Base-by-base conservation (phyloP, 495 filamentous ascomycete genomes). In the Talaromyces proteolyticus region DNA sequence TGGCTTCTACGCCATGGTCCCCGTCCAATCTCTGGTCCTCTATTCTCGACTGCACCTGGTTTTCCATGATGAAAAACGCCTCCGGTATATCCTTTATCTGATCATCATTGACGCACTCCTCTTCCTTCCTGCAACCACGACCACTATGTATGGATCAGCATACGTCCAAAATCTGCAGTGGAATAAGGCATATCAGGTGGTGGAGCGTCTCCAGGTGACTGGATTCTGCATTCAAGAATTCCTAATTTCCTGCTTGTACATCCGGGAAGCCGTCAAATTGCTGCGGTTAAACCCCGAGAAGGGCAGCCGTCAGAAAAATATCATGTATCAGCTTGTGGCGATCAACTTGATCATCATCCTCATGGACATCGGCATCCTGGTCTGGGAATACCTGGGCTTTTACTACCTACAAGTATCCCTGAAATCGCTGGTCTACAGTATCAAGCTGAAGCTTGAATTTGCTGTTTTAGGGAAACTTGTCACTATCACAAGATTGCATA, bases 21-120 rank as follows among this genome's bases (percentile, higher is more conserved):
- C 80, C 0, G 80, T 79, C 3, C 82, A 85, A 61, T 81, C 80
- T n/a, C 52, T 86, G 12, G 81, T 87, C 3, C 71, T 87, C 8
- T 87, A 79, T 56, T 86, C 82, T 3, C 78, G 84, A 8, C 74
- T 87, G 0, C 79, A 86, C 55, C 63, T 86, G 23, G 68, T 87
- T 17, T 66, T 77, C 6, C 70, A 73, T 38, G 75, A 69, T 20
- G 60, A 56, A 14, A 62, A 53, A n/a, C 48, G 74, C 7, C 59
- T 84, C 2, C 74, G 75, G n/a, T 57, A 62, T 22, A 65, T 84
- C 0, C 68, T 79, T 4, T 69, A 48, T 56, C 74, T 84, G 61
- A 84, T 87, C 47, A 72, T 83, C 17, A 39, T 77, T 57, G 69
- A 82, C 58, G 65, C 68, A 14, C 17, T 80, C 37, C 44, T 79